Evolutionary conservation across 805 yeast species (phyloP), one percentile per base, ranked within the genome.

Genomic region (Barnettozyma salicaria): DNA sequence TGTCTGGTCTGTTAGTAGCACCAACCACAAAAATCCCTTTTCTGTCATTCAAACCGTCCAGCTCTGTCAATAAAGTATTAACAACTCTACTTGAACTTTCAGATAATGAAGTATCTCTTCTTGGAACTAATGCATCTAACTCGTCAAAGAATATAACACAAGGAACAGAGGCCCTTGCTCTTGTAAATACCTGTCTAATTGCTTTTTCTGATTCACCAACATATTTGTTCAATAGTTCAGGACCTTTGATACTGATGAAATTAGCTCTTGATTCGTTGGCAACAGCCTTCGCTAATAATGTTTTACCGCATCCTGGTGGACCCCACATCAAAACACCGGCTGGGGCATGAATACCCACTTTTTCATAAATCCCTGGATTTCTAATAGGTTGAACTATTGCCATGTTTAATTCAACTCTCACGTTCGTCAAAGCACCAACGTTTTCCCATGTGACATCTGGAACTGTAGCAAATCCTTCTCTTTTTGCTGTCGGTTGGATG

Each of bases 281-380:
- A 3, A 92, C 97, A 2, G 98, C 98, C 54, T 92, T 92, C 1
- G 97, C 97, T 20, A 92, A 67, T 34, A 92, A 67, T 0, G 98
- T 92, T 57, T 92, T 92, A 71, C 98, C 98, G 65, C 97, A 92
- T 25, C 98, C 98, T 4, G 98, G 98, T 2, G 98, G 98, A 0
- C 98, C 98, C 98, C 98, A 92, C 69, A 92, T 73, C 19, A 92
- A 64, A 1, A 92, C 98, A 40, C 98, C 98, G 0, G 96, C 88
- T 3, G 97, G 97, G 0, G 97, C 96, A 37, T 87, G 77, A 29
- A 92, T 89, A 59, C 98, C 98, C 9, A 89, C 97, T 41, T 79
- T 77, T 45, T 77, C 79, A 55, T 84, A 92, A 16, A 90, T 63
- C 44, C 90, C 97, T 2, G 98, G 98, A 45, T 85, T 75, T 53